Evolutionary conservation across 2,329 filamentous ascomycete genomes (phyloP), one percentile per base, ranked within the genome.

Genomic region (Alternaria postmessia): DNA sequence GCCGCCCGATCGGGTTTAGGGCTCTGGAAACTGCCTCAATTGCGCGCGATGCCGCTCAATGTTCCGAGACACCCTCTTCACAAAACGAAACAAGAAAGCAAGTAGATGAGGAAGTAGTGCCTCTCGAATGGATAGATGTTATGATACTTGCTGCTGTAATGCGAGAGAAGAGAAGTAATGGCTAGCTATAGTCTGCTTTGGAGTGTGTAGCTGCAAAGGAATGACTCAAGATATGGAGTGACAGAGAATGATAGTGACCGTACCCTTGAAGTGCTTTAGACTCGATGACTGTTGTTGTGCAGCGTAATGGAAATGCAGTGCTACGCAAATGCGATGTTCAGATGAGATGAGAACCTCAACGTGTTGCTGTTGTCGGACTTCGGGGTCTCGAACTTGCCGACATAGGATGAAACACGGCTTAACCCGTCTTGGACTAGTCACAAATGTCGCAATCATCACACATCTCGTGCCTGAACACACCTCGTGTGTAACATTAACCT

Each of bases 1-100:
- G 64, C 26, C 51, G 58, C 66, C 61, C n/a, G 24, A 69, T 64
- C 22, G 42, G 61, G 68, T 55, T 53, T 66, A 54, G 62, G 26
- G 30, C 6, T 18, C 22, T 39, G 5, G 59, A 69, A 74, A 73
- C 65, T 76, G 68, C 73, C 74, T 76, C 74, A 76, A 76, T 73
- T 42, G 52, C 34, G 56, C 70, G 59, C 69, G 61, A 67, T 67
- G 20, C 38, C 41, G 54, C 51, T 54, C 46, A 12, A n/a, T 24
- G 32, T 16, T 38, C 7, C 14, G 39, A 16, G 24, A 24, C 12
- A 24, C 6, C 5, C 46, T n/a, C 32, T n/a, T 4, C 9, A 4
- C 16, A 24, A 12, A 14, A n/a, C 12, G 3, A 24, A 24, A 24
- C 7, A 6, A 36, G 24, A 3, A 38, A 38, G 36, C 18, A 3